These are phyloP conservation scores for Pythium pyrilobum DNA, from an alignment of 352 stramenopile species.

Conservation along the genomic window DNA sequence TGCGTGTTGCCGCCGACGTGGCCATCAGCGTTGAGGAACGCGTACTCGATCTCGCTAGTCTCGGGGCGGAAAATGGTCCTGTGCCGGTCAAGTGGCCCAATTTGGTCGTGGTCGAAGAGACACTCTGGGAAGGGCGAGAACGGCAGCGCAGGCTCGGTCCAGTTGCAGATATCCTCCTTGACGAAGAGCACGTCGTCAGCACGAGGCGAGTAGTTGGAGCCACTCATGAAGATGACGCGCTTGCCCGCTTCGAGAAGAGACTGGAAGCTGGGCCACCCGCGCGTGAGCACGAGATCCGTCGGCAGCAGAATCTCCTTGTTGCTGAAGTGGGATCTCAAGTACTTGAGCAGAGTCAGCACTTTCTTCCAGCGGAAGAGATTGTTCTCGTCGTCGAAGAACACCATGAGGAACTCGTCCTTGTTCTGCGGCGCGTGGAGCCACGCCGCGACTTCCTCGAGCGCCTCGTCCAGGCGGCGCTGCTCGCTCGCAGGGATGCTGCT, in stretches of 20 bases:
- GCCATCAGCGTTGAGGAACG: slow-evolving; percentile 72
- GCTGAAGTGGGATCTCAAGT: slow-evolving; percentile 58
- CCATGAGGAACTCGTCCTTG: slow-evolving; percentile 64
- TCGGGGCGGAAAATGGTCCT: slow-evolving; percentile 73
- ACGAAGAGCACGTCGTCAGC: slow-evolving; percentile 74
- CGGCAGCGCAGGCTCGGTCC: slow-evolving; percentile 62
- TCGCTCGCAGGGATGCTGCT: slow-evolving; percentile 60
- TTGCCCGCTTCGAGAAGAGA: slow-evolving; percentile 57
- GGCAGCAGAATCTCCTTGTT: slow-evolving; percentile 60
- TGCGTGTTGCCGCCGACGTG: slow-evolving; percentile 62
- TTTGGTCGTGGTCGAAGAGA: slow-evolving; percentile 34
- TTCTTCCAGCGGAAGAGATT: slow-evolving; percentile 81
- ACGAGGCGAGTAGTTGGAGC: slow-evolving; percentile 53
- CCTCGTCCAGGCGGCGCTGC: slow-evolving; percentile 39
- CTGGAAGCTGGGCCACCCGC: slow-evolving; percentile 56
- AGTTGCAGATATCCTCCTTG: slow-evolving; percentile 71
- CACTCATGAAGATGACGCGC: slow-evolving; percentile 76
- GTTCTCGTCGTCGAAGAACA: slow-evolving; percentile 82
- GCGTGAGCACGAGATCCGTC: slow-evolving; percentile 44
- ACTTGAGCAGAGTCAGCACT: slow-evolving; percentile 50
- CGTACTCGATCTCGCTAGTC: slow-evolving; percentile 84
- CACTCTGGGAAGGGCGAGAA: slow-evolving; percentile 62
- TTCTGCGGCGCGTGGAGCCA: slow-evolving; percentile 58
- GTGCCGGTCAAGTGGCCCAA: slow-evolving; percentile 34
- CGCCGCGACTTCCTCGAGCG: slow-evolving; percentile 41